A percentile compares a stretch with the other conserved stretches of the same genome.
phyloP scores from a whole-genome alignment of 148 eudicot genomes.

The Silene conica region DNA sequence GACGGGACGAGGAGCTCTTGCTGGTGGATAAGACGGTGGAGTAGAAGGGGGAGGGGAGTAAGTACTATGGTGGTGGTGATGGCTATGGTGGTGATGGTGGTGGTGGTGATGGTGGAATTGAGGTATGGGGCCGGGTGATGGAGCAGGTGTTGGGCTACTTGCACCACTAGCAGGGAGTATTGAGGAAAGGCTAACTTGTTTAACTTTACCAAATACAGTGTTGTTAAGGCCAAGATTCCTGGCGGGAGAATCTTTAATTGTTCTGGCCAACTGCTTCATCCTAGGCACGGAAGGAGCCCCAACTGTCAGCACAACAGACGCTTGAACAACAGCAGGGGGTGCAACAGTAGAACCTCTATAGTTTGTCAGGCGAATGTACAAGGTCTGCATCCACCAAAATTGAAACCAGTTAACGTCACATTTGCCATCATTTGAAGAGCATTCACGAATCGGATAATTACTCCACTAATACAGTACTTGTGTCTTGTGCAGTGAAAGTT shows the following conservation, averaged over 20 bases:
- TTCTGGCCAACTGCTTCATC: constrained; percentile 82
- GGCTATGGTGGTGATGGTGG: constrained; percentile 60
- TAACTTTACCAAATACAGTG: constrained; percentile 83
- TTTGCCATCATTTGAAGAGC: neutral
- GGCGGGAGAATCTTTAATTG: constrained; percentile 61
- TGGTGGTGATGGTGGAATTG: constrained; percentile 33
- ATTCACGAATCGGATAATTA: neutral
- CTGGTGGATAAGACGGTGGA: constrained; percentile 53
- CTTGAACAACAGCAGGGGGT: constrained; percentile 76
- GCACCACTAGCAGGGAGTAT: constrained; percentile 48
- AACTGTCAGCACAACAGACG: constrained; percentile 58
- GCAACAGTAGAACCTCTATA: constrained; percentile 72
- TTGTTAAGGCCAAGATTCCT: constrained; percentile 90
- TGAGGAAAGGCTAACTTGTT: constrained; percentile 88
- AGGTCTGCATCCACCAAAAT: constrained; percentile 52
- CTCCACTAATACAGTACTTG: neutral
- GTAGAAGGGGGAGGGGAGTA: constrained; percentile 44
- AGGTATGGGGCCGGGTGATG: constrained; percentile 46
- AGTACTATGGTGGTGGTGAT: constrained; percentile 45
- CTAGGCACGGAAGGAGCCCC: constrained; percentile 63
- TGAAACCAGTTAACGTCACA: constrained; percentile 5
- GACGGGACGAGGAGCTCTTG: constrained; percentile 27
- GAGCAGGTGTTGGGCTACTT: constrained; percentile 54
- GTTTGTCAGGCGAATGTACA: constrained; percentile 77
- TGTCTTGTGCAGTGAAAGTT: no score